Evolutionary conservation across 805 yeast species (phyloP).

Genomic region (Barnettozyma siamensis): DNA sequence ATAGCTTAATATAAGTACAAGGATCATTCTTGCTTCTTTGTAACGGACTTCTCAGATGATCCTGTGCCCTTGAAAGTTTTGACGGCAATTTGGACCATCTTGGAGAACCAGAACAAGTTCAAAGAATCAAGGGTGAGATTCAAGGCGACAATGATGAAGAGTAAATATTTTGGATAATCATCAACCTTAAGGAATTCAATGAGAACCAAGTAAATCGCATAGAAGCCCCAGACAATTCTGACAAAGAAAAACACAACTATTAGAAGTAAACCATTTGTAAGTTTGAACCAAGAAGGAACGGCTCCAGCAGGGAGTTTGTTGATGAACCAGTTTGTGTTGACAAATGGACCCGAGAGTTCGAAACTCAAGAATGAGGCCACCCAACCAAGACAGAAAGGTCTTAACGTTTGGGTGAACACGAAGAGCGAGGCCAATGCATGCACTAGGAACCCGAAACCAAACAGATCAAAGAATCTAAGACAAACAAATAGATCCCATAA

Average conservation of each 20-base stretch:
- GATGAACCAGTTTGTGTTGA: conserved; percentile 89
- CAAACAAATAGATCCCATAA: conserved; percentile 85
- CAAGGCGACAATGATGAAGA: conserved; percentile 45
- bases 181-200: conserved; percentile 38
- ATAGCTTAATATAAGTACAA: no score
- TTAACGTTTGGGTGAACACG: conserved; percentile 58
- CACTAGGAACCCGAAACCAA: conserved; percentile 75
- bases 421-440: conserved; percentile 81
- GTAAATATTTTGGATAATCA: conserved; percentile 40
- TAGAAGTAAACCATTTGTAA: conserved; percentile 67
- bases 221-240: conserved; percentile 84
- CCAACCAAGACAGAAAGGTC: conserved; percentile 77
- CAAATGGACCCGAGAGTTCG: conserved; percentile 92
- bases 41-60: neutral
- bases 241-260: conserved; percentile 67
- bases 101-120: conserved; percentile 81
- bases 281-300: conserved; percentile 46
- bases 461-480: conserved; percentile 50
- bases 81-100: conserved; percentile 74
- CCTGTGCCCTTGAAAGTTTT: conserved; percentile 34
- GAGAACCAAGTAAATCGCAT: conserved; percentile 53
- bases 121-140: conserved; percentile 61
- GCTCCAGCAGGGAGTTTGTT: conserved; percentile 66
- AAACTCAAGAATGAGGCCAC: conserved; percentile 77
- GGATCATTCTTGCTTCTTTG: conserved; percentile 1